Evolutionary conservation across 306 rosid genomes (phyloP).

Genomic region (Fragaria nilgerrensis): DNA sequence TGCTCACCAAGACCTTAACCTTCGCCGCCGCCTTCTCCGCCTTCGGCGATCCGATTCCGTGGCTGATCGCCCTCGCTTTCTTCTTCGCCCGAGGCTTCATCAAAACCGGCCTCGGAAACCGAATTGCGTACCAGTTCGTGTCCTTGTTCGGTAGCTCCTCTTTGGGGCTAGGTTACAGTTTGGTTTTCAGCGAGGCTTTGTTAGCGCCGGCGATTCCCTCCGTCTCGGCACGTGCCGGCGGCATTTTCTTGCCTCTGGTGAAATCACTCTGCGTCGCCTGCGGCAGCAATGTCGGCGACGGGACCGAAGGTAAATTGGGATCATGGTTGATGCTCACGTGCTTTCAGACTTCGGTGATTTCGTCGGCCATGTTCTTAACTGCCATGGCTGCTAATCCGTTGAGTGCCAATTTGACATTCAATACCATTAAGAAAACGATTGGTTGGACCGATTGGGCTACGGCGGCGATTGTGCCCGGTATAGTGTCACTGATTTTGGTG

Average conservation of each 20-base stretch:
- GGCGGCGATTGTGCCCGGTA: slow-evolving; percentile 87
- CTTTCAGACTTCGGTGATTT: slow-evolving; percentile 90
- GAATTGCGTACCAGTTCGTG: slow-evolving; percentile 89
- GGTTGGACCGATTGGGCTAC: slow-evolving; percentile 99
- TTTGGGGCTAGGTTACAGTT: slow-evolving; percentile 86
- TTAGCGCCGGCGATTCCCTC: slow-evolving; percentile 96
- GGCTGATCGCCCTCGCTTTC: slow-evolving; percentile 93
- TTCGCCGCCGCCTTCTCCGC: slow-evolving; percentile 92
- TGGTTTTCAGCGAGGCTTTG: slow-evolving; percentile 91
- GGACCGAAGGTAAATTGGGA: slow-evolving; percentile 73
- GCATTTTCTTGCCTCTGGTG: slow-evolving; percentile 86
- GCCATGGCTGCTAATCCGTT: slow-evolving; percentile 98
- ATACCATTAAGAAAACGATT: slow-evolving; percentile 74
- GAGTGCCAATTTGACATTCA: slow-evolving; percentile 68
- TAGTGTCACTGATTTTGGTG: slow-evolving; percentile 79
- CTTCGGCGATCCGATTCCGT: slow-evolving; percentile 93
- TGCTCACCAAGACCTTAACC: slow-evolving; percentile 81
- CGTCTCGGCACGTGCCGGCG: slow-evolving; percentile 92
- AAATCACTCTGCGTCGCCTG: slow-evolving; percentile 89
- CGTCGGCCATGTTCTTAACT: slow-evolving; percentile 95
- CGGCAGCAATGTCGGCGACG: slow-evolving; percentile 92
- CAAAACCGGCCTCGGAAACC: slow-evolving; percentile 90
- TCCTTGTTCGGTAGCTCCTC: slow-evolving; percentile 91
- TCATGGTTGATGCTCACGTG: slow-evolving; percentile 98
- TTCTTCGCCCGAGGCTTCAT: slow-evolving; percentile 96